Evolutionary conservation across 441 rosid species (phyloP), one percentile per base, ranked within the genome.

Genomic region (Populus hybrid): DNA sequence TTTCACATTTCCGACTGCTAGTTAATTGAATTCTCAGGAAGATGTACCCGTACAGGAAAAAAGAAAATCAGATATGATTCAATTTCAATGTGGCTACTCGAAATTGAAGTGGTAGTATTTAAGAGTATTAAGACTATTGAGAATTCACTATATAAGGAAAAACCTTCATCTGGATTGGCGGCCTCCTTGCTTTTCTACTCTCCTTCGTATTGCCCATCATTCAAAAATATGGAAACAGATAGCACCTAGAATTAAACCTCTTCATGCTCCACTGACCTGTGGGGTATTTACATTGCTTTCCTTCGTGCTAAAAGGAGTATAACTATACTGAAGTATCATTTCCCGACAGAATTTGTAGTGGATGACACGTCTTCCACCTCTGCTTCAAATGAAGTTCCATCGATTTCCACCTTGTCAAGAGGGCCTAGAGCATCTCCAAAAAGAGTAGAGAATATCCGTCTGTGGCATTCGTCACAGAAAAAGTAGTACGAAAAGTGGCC

Each of bases 401-500:
- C 50, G 14, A 10, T 42, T 42, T 42, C 64, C 20, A 26, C 73
- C 80, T 70, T 72, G 54, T 86, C 84, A 34, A 92, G 86, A 78
- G 90, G 90, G 50, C 97, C 99, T 76, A 72, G 84, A 54, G 97
- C 88, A 26, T 80, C 87, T 83, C 97, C 97, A 6, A 94, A 94
- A 35, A 95, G 87, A 35, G 90, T 80, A 26, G 89, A 86, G 82
- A 95, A 80, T 24, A 95, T 86, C 78, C 84, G 89, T 63, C 90
- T 78, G 46, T 95, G 99, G 83, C 99, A 95, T 69, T 88, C 92
- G 24, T 92, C 92, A 18, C 98, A 94, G 84, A 91, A 87, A 79
- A 69, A 90, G 85, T 89, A 91, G 73, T 77, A 92, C 1, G 99
- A 94, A 76, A 90, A 90, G 69, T 95, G 99, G 69, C 99, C 98